Percentiles rank a stretch among this genome's conserved stretches.
These are phyloP conservation scores for Paxillus involutus DNA, from an alignment of 768 basidiomycete species.

Conservation along the genomic window DNA sequence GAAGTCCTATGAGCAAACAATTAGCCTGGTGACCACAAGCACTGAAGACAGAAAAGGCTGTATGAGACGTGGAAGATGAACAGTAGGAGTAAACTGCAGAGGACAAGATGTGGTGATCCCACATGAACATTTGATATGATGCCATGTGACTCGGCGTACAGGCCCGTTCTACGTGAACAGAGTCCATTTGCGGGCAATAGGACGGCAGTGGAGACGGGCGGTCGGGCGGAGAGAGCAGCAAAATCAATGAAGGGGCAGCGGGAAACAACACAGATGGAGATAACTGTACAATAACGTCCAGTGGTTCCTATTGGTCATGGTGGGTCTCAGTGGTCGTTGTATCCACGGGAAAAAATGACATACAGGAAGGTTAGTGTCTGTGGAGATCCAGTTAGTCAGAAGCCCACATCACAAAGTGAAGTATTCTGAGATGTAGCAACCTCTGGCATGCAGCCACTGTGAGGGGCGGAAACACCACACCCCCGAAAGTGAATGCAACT, in stretches of 20 bases:
- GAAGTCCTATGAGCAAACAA: conserved; percentile 60
- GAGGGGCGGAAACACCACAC: too few species aligned
- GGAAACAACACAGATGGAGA: conserved; percentile 15
- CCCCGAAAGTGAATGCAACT: too few species aligned
- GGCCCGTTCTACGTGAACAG: conserved; percentile 66
- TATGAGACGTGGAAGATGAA: not conserved
- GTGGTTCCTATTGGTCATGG: conserved; percentile 59
- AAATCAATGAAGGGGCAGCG: not conserved
- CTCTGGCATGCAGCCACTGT: too few species aligned
- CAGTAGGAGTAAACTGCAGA: not conserved
- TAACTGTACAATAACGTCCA: conserved; percentile 73
- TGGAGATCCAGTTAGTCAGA: conserved; percentile 3
- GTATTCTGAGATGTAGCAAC: too few species aligned
- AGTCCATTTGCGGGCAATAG: not conserved
- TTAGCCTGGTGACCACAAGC: not conserved
- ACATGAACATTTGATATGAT: conserved; percentile 76
- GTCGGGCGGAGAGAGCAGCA: not conserved
- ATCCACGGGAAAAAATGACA: conserved; percentile 30
- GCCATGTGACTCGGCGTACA: conserved; percentile 84
- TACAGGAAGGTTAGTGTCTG: conserved; percentile 88
- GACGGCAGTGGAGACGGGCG: not conserved
- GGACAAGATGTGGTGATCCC: not conserved
- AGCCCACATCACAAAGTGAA: not conserved
- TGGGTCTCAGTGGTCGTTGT: not conserved
- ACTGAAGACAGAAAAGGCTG: not conserved